These are phyloP conservation scores for Clarireedia hainanense DNA, from an alignment of 2,329 filamentous ascomycete species.

Conservation along the genomic window DNA sequence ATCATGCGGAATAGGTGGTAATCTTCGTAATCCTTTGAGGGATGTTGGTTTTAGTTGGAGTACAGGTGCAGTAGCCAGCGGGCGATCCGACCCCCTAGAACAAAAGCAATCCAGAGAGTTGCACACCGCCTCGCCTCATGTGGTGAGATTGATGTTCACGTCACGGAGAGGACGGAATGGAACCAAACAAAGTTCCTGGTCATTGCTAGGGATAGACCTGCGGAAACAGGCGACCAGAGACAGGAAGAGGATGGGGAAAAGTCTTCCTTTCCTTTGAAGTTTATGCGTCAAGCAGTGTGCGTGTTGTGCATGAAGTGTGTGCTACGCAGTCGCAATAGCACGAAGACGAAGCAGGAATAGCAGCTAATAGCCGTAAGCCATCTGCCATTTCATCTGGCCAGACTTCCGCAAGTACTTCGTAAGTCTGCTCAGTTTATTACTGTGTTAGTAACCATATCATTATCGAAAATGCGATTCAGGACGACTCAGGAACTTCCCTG, in stretches of 20 bases:
- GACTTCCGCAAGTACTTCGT: too few species aligned
- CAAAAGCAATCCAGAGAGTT: not conserved
- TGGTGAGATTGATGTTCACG: not conserved
- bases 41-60: not conserved
- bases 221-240: not conserved
- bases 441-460: too few species aligned
- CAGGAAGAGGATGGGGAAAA: not conserved
- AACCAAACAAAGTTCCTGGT: not conserved
- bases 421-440: too few species aligned
- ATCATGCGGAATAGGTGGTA: conserved; percentile 3
- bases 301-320: too few species aligned
- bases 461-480: too few species aligned
- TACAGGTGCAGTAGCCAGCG: conserved; percentile 1
- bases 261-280: too few species aligned
- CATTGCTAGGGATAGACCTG: too few species aligned
- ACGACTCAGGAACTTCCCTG: not conserved
- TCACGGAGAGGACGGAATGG: not conserved
- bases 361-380: too few species aligned
- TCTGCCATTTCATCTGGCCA: too few species aligned
- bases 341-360: too few species aligned
- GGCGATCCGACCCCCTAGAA: conserved; percentile 5
- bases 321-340: too few species aligned
- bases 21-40: not conserved
- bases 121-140: conserved; percentile 9
- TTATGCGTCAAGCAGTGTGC: too few species aligned